Evolutionary conservation across 2,329 filamentous ascomycete genomes (phyloP).

Genomic region (Berkeleyomyces basicola): DNA sequence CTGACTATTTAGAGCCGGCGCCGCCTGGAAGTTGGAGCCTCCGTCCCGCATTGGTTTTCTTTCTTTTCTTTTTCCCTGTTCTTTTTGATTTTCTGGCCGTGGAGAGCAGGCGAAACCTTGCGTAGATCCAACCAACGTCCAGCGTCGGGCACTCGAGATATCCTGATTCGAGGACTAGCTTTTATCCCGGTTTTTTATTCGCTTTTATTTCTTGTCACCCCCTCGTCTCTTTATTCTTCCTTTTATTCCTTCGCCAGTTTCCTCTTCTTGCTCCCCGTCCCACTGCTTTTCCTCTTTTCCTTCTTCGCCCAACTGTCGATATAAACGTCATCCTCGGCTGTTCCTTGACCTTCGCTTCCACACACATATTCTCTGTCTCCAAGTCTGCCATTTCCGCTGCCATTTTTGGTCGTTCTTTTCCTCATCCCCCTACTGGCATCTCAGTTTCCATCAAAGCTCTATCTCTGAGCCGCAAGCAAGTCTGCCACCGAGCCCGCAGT

Average conservation of each 20-base stretch:
- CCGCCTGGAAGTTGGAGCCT: too few relatives aligned
- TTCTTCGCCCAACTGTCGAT: not conserved
- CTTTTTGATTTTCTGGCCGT: not conserved
- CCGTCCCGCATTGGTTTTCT: not conserved
- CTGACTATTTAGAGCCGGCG: not conserved
- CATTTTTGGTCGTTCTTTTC: not conserved
- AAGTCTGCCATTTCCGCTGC: not conserved
- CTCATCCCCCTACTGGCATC: not conserved
- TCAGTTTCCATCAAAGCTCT: not conserved
- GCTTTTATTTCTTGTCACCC: not conserved
- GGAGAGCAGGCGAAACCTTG: not conserved
- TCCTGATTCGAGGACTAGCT: not conserved
- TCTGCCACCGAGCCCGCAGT: not conserved
- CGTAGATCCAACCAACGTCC: not conserved
- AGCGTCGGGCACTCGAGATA: not conserved
- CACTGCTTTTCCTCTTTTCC: not conserved
- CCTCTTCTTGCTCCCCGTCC: not conserved
- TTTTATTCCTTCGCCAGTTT: not conserved
- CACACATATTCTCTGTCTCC: not conserved
- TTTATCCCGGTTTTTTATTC: not conserved
- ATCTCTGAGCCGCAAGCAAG: not conserved
- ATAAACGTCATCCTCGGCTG: slow-evolving; percentile 4
- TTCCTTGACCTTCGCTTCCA: not conserved
- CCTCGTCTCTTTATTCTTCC: not conserved
- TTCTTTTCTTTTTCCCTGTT: not conserved